These are phyloP conservation scores for Trametes polyzona DNA, from an alignment of 1,284 basidiomycete species.

Conservation along the genomic window DNA sequence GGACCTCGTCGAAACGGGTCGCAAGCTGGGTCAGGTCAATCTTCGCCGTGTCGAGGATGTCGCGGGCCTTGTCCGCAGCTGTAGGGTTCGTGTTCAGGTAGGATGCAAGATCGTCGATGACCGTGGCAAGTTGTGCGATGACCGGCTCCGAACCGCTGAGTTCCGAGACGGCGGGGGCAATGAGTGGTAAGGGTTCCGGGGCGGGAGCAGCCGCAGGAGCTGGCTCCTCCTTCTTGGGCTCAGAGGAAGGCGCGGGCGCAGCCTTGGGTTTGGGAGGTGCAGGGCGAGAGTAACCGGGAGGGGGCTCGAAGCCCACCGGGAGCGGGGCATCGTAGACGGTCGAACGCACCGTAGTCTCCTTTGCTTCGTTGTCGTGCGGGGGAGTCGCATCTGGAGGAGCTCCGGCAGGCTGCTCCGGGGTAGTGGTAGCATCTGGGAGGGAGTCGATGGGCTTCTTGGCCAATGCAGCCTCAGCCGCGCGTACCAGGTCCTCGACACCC, in stretches of 20 bases:
- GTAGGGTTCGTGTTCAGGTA: slow-evolving; percentile 80
- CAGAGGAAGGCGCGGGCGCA: slow-evolving; percentile 27
- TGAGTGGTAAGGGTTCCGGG: slow-evolving; percentile 66
- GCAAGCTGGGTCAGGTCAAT: slow-evolving; percentile 84
- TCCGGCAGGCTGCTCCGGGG: slow-evolving; percentile 38
- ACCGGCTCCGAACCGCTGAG: slow-evolving; percentile 83
- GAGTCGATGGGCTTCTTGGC: slow-evolving; percentile 44
- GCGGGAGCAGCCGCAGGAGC: slow-evolving; percentile 33
- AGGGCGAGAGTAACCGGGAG: slow-evolving; percentile 80
- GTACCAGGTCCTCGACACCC: slow-evolving; percentile 67
- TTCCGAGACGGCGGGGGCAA: slow-evolving; percentile 82
- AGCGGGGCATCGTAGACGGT: slow-evolving; percentile 75
- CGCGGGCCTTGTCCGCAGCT: slow-evolving; percentile 67
- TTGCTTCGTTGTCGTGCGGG: slow-evolving; percentile 22
- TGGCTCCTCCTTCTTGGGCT: slow-evolving; percentile 38
- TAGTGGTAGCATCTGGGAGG: slow-evolving; percentile 37
- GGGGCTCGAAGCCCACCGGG: slow-evolving; percentile 89
- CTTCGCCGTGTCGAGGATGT: slow-evolving; percentile 78
- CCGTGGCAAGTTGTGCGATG: slow-evolving; percentile 89
- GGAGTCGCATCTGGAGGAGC: slow-evolving; percentile 34
- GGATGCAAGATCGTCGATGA: slow-evolving; percentile 91
- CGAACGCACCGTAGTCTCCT: slow-evolving; percentile 35
- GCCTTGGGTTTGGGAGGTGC: slow-evolving; percentile 35
- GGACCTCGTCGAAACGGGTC: slow-evolving; percentile 79
- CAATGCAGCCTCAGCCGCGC: slow-evolving; percentile 71